Percentiles rank a stretch among this genome's conserved stretches.
phyloP scores from a whole-genome alignment of 2,329 filamentous ascomycete genomes.

The Diaporthe vexans region DNA sequence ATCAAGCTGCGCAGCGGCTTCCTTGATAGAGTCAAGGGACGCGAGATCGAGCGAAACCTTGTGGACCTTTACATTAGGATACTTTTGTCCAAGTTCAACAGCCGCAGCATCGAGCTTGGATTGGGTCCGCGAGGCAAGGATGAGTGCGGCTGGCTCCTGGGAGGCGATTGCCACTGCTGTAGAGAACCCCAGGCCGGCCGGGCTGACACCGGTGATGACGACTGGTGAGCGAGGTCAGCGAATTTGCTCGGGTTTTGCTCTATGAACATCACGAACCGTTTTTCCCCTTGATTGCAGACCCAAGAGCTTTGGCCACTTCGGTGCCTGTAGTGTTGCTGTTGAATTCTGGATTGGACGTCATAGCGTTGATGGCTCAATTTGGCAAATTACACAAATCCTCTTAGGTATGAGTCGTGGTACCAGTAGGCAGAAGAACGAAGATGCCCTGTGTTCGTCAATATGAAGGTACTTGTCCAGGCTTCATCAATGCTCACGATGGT shows the following conservation, averaged over 20 bases:
- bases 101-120: constrained; percentile 58
- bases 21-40: constrained; percentile 53
- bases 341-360: constrained; percentile 54
- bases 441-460: not conserved
- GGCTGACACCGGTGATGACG: constrained; percentile 59
- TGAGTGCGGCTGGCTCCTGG: constrained; percentile 57
- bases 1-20: constrained; percentile 53
- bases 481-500: not conserved
- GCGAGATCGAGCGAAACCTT: constrained; percentile 54
- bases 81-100: constrained; percentile 51
- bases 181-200: constrained; percentile 56
- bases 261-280: constrained; percentile 44
- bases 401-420: not conserved
- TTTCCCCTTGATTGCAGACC: constrained; percentile 48
- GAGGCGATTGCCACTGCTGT: constrained; percentile 60
- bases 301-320: constrained; percentile 50
- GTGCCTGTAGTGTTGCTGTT: constrained; percentile 52
- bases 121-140: constrained; percentile 60
- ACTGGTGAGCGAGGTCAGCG: constrained; percentile 47
- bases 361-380: constrained; percentile 24
- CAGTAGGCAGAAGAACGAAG: not conserved
- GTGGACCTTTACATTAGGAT: constrained; percentile 53
- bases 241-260: not conserved
- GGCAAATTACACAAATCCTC: not conserved
- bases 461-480: not conserved